These are phyloP conservation scores for Fraxinus velutina DNA, from an alignment of 305 asterid genomes.

Conservation along the genomic window DNA sequence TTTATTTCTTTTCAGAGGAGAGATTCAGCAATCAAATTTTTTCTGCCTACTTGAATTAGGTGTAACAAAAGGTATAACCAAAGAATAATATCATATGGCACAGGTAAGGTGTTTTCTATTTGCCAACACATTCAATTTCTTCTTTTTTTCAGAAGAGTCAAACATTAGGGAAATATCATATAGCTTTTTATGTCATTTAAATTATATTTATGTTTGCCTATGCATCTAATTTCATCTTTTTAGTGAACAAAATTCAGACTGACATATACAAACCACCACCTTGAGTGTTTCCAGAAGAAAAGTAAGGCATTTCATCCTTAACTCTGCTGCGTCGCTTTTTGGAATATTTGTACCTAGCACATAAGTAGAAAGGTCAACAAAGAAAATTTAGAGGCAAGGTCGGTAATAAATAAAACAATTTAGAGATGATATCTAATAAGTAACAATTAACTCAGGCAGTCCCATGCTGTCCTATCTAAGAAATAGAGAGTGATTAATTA, in stretches of 20 bases:
- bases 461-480: background rate
- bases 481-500: background rate
- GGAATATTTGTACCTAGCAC: constrained; percentile 75
- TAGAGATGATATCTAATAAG: constrained; percentile 5
- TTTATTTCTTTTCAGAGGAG: background rate
- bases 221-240: background rate
- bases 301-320: constrained; percentile 62
- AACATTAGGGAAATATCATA: constrained; percentile 8
- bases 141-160: constrained; percentile 8
- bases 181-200: background rate
- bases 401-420: constrained; percentile 1
- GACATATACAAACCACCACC: constrained; percentile 37
- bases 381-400: constrained; percentile 1
- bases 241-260: background rate
- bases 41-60: background rate
- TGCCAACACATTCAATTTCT: background rate
- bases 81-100: background rate
- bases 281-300: constrained; percentile 67
- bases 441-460: constrained; percentile 3
- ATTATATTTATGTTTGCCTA: background rate
- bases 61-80: background rate
- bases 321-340: constrained; percentile 65
- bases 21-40: background rate
- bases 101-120: background rate
- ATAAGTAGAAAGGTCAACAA: constrained; percentile 18